Base-by-base conservation (phyloP, 1,284 basidiomycete genomes). In the Coniferiporia sulphurascens region DNA sequence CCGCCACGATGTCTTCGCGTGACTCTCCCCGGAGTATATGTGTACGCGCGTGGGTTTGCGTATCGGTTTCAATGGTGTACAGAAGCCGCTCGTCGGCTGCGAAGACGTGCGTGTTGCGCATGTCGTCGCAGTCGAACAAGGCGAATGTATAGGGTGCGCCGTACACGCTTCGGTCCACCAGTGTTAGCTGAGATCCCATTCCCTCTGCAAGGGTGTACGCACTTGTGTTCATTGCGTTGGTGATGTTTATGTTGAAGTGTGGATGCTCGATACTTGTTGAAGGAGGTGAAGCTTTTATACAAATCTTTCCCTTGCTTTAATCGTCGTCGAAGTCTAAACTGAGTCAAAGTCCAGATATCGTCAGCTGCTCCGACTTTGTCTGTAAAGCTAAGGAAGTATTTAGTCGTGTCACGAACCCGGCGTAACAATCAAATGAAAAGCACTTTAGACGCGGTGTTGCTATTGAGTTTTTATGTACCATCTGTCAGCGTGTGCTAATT, bases 71-170 rank as follows among this genome's bases (percentile, higher is more conserved):
- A 9, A 56, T 44, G 8, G 43, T 48, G 35, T 56, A 56, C 5
- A 56, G 19, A 4, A 56, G 7, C 22, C 21, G 27, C 7, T 48
- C 54, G 9, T 46, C 45, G 13, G 43, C 21, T 1, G 54, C 44
- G 15, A 27, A 19, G 10, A 56, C 48, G 3, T 22, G 10, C 17
- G 54, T 56, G 32, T 56, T 56, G 21, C 46, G 44, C 54, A 56
- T 56, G 46, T 56, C 54, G 38, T 56, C 54, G 27, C 54, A 8
- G 13, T 46, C 27, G 13, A 56, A 56, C 9, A 44, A 56, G 10
- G 48, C 46, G 19, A 56, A 41, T 32, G 54, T 48, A 17, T 56
- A 43, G 9, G 54, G 54, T 22, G 34, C 21, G 17, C 54, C 54
- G 48, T 34, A 56, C 19, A 44, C 43, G 21, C 44, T 27, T 19